Evolutionary conservation across 352 stramenopile species (phyloP).

Genomic region (Phytophthora fragariaefolia): DNA sequence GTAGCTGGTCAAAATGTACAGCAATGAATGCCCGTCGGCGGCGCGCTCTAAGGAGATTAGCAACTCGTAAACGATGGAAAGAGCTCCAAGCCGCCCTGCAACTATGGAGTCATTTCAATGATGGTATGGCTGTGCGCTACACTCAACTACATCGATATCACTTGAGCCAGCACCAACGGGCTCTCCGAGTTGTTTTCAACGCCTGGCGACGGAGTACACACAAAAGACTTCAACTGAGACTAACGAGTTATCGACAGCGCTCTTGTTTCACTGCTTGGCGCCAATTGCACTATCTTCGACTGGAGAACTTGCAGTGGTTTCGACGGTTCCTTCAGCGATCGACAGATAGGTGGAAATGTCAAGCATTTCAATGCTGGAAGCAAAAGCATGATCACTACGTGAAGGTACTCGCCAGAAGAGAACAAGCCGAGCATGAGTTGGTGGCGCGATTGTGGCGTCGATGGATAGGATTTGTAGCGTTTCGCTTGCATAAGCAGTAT

Average conservation of each 20-base stretch:
- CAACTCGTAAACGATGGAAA: slow-evolving; percentile 7
- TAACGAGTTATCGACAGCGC: slow-evolving; percentile 9
- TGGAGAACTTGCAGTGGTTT: slow-evolving; percentile 18
- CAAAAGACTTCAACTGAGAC: slow-evolving; percentile 5
- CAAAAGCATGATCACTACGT: slow-evolving; percentile 11
- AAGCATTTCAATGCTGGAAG: slow-evolving; percentile 37
- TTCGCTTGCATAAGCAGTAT: slow-evolving; percentile 20
- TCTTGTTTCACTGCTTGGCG: slow-evolving; percentile 25
- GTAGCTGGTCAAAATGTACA: slow-evolving; percentile 19
- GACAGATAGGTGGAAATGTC: slow-evolving; percentile 7
- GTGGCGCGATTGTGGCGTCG: slow-evolving; percentile 33
- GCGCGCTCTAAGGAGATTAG: slow-evolving; percentile 17
- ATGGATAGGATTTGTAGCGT: slow-evolving; percentile 28
- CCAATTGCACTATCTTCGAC: slow-evolving; percentile 2
- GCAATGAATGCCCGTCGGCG: slow-evolving; percentile 1
- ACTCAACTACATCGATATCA: slow-evolving; percentile 14
- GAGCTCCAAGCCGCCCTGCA: slow-evolving; percentile 12
- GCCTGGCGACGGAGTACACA: slow-evolving; percentile 18
- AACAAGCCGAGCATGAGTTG: slow-evolving; percentile 20
- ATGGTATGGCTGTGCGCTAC: neutral
- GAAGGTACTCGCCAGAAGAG: neutral
- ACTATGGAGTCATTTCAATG: slow-evolving; percentile 15
- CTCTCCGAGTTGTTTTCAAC: slow-evolving; percentile 3
- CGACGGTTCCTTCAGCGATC: slow-evolving; percentile 18
- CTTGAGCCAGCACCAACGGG: neutral